phyloP scores from a whole-genome alignment of 2,329 filamentous ascomycete genomes.

The Bipolaris oryzae region DNA sequence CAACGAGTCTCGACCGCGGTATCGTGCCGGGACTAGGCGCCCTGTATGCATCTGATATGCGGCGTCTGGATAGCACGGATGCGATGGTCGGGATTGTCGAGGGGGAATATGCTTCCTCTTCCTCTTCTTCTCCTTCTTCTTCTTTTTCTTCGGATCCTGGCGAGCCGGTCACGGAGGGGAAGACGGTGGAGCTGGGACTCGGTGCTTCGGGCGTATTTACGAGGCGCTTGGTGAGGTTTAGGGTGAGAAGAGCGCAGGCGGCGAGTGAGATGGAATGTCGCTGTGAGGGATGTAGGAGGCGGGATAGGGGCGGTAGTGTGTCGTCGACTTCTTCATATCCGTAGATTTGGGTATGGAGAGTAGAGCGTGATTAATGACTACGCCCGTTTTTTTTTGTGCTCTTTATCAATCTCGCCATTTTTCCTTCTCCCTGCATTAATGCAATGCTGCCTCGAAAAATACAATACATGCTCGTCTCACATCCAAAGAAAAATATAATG shows the following conservation, averaged over 20 bases:
- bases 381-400: no score
- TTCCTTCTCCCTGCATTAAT: no score
- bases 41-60: no score
- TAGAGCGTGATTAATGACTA: no score
- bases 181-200: neutral
- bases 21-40: no score
- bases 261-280: neutral
- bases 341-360: neutral
- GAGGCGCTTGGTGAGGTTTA: neutral
- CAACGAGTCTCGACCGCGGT: conserved; percentile 4
- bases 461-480: no score
- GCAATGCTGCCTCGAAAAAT: no score
- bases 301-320: neutral
- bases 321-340: neutral
- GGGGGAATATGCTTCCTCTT: no score
- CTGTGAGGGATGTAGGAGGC: neutral
- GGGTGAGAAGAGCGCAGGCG: neutral
- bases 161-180: neutral
- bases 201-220: neutral
- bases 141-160: neutral
- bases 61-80: no score
- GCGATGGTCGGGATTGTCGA: no score
- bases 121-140: neutral
- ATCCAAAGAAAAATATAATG: no score
- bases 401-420: no score